Percentiles rank a stretch among this genome's conserved stretches.
phyloP scores from a whole-genome alignment of 305 asterid genomes.

The Rubia tinctorum region DNA sequence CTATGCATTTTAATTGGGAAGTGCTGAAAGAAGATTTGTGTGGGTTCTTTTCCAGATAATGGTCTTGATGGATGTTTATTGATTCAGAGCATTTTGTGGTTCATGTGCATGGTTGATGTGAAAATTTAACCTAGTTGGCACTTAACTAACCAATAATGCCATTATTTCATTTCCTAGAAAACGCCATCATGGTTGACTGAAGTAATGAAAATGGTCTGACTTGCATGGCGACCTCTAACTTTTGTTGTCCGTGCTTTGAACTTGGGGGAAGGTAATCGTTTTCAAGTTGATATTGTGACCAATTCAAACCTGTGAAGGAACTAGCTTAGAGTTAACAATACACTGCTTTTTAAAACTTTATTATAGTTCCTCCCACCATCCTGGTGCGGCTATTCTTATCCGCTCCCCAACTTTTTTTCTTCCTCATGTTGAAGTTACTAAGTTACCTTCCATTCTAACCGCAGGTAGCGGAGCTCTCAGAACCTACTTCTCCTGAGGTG shows the following conservation, averaged over 20 bases:
- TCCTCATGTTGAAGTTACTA: background rate
- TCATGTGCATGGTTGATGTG: background rate
- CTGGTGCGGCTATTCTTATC: background rate
- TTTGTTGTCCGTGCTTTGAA: slow-evolving; percentile 1
- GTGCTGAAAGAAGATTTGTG: background rate
- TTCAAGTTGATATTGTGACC: background rate
- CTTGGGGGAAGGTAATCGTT: background rate
- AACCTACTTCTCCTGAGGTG: slow-evolving; percentile 73
- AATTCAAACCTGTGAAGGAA: background rate
- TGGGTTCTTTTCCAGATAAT: background rate
- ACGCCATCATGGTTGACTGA: no score
- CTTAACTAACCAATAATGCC: background rate
- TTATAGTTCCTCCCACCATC: background rate
- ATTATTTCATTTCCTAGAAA: background rate
- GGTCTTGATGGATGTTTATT: background rate
- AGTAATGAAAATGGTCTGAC: background rate
- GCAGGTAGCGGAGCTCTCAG: slow-evolving; percentile 94
- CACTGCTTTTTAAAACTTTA: background rate
- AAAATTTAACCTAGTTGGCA: background rate
- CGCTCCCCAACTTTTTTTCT: background rate
- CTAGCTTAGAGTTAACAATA: background rate
- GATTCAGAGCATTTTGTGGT: background rate
- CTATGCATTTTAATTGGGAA: background rate
- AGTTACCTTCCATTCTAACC: slow-evolving; percentile 16
- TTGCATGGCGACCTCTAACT: background rate